Percentiles rank a stretch among this genome's conserved stretches.
Evolutionary conservation across 2,329 filamentous ascomycete genomes (phyloP).

Genomic region (Exophiala calicioides): DNA sequence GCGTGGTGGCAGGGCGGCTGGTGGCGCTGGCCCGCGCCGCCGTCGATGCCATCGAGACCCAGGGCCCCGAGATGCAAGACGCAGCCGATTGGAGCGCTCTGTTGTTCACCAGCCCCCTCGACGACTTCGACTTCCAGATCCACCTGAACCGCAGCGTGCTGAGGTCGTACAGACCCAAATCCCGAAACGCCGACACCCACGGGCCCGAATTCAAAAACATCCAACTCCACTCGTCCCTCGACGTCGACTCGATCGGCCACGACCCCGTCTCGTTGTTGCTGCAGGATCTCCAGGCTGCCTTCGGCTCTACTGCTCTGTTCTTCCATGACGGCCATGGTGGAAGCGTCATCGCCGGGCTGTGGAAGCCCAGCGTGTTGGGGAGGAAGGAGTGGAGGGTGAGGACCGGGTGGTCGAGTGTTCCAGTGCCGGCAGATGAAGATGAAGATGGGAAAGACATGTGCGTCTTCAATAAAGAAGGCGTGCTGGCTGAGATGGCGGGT

Average conservation of each 20-base stretch:
- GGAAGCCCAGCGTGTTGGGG: slow-evolving; percentile 58
- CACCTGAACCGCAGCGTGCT: slow-evolving; percentile 59
- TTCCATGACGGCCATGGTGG: slow-evolving; percentile 65
- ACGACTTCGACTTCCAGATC: slow-evolving; percentile 85
- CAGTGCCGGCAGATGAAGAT: slow-evolving; percentile 38
- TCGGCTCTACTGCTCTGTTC: slow-evolving; percentile 71
- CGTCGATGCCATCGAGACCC: slow-evolving; percentile 59
- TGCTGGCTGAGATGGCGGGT: slow-evolving; percentile 72
- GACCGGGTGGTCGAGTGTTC: slow-evolving; percentile 66
- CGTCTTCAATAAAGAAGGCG: slow-evolving; percentile 65
- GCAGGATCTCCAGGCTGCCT: slow-evolving; percentile 66
- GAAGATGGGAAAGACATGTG: slow-evolving; percentile 53
- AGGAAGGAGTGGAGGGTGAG: slow-evolving; percentile 68
- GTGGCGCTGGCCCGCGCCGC: slow-evolving; percentile 78
- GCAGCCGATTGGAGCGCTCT: slow-evolving; percentile 55
- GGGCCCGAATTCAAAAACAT: slow-evolving; percentile 75
- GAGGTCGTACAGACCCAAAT: slow-evolving; percentile 27
- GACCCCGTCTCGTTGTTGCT: slow-evolving; percentile 66
- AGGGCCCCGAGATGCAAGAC: slow-evolving; percentile 55
- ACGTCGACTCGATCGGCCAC: slow-evolving; percentile 52
- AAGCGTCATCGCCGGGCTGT: slow-evolving; percentile 62
- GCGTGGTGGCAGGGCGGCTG: slow-evolving; percentile 81
- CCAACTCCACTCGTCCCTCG: slow-evolving; percentile 50
- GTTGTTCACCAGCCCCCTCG: slow-evolving; percentile 71
- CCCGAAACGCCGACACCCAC: slow-evolving; percentile 27